Conservation (phyloP, 768 basidiomycete species). For the Pleurotus giganteus region DNA sequence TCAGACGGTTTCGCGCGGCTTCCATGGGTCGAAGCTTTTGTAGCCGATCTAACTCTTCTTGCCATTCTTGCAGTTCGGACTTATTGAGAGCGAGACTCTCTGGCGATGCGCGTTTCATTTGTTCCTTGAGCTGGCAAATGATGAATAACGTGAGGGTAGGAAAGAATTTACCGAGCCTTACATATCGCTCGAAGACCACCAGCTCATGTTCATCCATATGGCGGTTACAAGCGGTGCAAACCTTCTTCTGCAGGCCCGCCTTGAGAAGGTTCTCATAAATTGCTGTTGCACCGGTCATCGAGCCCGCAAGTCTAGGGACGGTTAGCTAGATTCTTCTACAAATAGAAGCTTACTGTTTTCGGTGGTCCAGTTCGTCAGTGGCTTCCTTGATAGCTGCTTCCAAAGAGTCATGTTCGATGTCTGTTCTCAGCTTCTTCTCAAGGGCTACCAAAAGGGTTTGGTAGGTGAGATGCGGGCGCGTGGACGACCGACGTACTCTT, state of each 20-base stretch:
- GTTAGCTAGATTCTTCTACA: neutral
- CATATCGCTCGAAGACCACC: constrained; percentile 68
- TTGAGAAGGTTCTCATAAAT: constrained; percentile 57
- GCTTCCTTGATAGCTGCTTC: constrained; percentile 50
- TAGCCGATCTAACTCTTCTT: constrained; percentile 49
- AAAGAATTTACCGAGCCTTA: constrained; percentile 38
- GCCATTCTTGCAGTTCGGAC: constrained; percentile 59
- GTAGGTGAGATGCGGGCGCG: neutral
- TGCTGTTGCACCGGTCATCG: constrained; percentile 26
- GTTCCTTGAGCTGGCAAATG: constrained; percentile 52
- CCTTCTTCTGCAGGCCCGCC: constrained; percentile 58
- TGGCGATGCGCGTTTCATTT: constrained; percentile 55
- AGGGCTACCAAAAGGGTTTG: constrained; percentile 32
- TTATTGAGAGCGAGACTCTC: constrained; percentile 41
- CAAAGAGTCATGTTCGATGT: constrained; percentile 32
- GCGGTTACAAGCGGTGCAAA: constrained; percentile 78
- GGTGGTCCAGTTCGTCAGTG: constrained; percentile 36
- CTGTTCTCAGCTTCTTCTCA: constrained; percentile 45
- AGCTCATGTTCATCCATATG: constrained; percentile 50
- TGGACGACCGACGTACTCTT: constrained; percentile 45
- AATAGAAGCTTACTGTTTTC: constrained; percentile 36
- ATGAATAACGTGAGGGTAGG: constrained; percentile 2
- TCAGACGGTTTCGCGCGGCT: constrained; percentile 51
- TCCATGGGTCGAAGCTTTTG: constrained; percentile 61
- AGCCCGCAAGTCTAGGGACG: constrained; percentile 24